Evolutionary conservation across 139 green algal species (phyloP), one percentile per base, ranked within the genome.

Genomic region (Pycnococcus provasolii): DNA sequence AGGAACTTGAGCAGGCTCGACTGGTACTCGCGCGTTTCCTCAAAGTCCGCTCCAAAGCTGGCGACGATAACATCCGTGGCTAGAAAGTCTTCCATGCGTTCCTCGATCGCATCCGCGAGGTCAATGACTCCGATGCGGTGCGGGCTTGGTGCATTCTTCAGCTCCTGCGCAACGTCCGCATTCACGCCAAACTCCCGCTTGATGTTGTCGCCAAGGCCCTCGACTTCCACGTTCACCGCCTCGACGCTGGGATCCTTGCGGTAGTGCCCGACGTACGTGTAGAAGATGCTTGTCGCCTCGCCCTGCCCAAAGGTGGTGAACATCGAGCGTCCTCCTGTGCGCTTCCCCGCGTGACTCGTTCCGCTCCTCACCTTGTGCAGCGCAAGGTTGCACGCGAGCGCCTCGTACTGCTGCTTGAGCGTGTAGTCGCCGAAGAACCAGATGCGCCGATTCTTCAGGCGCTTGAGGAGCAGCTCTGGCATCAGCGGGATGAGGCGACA

Each of bases 1-100:
- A 63, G 57, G 57, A 63, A 63, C n/a, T 63, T 42, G 57, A 63
- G 57, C n/a, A 63, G n/a, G 15, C 9, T 39, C 57, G n/a, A 9
- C 57, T 63, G 57, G 57, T 63, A 63, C 13, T 13, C 57, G 57
- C 57, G 57, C 57, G 57, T 9, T 40, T 63, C 57, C 9, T 39
- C 57, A 13, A 45, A 63, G n/a, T 63, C 57, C 8, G 15, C 11
- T 9, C 57, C 57, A 26, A 63, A 13, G 57, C 26, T 40, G 15
- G n/a, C n/a, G 50, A 55, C 13, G 50, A 55, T 55, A 11, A 55
- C 50, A 13, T 55, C 50, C 11, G 9, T 13, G 9, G 50, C 50
- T 11, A 55, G 50, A 13, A 55, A 55, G 9, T 55, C 50, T 11
- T 55, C 50, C 50, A 55, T 55, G 50, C 50, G 50, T 13, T 55